Percentiles rank a stretch among this genome's conserved stretches.
These are phyloP conservation scores for Cordia subcordata DNA, from an alignment of 257 asterid genomes.

Conservation along the genomic window DNA sequence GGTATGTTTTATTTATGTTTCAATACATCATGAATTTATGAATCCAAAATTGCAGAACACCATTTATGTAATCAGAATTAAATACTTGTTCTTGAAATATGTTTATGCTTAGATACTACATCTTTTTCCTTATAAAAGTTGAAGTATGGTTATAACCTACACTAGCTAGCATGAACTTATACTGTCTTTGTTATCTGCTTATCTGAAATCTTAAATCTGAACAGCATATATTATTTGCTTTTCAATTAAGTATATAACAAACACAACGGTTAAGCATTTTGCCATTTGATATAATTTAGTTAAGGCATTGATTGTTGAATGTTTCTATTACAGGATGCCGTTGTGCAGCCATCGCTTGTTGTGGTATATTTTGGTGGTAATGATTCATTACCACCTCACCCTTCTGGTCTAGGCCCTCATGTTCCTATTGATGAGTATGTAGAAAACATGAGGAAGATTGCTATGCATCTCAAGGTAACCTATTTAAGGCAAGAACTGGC, in stretches of 20 bases:
- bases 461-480: conserved; percentile 30
- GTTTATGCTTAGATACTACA: too few relatives aligned
- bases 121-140: too few relatives aligned
- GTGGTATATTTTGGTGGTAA: conserved; percentile 89
- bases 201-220: too few relatives aligned
- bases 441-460: conserved; percentile 76
- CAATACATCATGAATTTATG: too few relatives aligned
- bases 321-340: conserved; percentile 42
- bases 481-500: background rate
- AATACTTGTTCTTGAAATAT: too few relatives aligned
- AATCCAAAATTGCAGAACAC: too few relatives aligned
- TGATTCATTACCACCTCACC: conserved; percentile 65
- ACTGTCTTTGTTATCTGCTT: too few relatives aligned
- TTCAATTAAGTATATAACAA: too few relatives aligned
- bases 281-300: background rate
- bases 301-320: background rate
- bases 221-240: too few relatives aligned
- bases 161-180: background rate
- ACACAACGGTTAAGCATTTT: background rate
- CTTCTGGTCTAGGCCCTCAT: conserved; percentile 67
- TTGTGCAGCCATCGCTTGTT: conserved; percentile 64
- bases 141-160: background rate
- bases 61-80: too few relatives aligned
- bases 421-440: conserved; percentile 80
- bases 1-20: conserved; percentile 22